These are phyloP conservation scores for Kuraishia borneana DNA, from an alignment of 805 yeast species.

Conservation along the genomic window DNA sequence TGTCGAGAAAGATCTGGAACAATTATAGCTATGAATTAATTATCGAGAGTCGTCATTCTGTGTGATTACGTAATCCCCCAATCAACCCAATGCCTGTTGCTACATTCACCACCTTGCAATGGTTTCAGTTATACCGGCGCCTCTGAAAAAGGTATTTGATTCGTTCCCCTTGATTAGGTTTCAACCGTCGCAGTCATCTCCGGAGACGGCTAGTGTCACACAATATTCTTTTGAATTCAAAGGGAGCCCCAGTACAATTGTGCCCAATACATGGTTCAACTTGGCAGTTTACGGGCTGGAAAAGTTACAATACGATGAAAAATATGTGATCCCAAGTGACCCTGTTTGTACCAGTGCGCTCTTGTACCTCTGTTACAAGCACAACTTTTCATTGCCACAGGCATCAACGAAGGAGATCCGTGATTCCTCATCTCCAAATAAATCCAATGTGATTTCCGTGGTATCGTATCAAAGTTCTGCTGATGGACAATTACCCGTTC, in stretches of 20 bases:
- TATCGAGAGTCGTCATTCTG: no score
- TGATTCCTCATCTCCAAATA: background rate
- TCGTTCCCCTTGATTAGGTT: slow-evolving; percentile 37
- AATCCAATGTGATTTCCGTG: slow-evolving; percentile 7
- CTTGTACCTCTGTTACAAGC: slow-evolving; percentile 33
- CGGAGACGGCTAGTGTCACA: slow-evolving; percentile 13
- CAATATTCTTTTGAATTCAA: slow-evolving; percentile 8
- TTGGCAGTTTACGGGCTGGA: slow-evolving; percentile 42
- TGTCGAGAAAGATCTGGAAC: slow-evolving; percentile 4
- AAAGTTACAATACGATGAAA: slow-evolving; percentile 16
- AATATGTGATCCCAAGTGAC: slow-evolving; percentile 36
- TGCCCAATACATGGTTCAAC: slow-evolving; percentile 23
- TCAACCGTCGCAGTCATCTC: slow-evolving; percentile 20
- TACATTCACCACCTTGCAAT: no score
- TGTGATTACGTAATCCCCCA: no score
- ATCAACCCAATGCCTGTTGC: no score
- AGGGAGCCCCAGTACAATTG: slow-evolving; percentile 7
- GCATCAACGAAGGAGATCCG: slow-evolving; percentile 2
- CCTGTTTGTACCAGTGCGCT: slow-evolving; percentile 42
- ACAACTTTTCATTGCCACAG: slow-evolving; percentile 29
- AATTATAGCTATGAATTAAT: background rate
- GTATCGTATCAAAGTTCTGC: slow-evolving; percentile 39
- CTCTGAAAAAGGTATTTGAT: slow-evolving; percentile 33
- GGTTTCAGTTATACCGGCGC: slow-evolving; percentile 22
- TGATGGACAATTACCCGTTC: slow-evolving; percentile 39